Evolutionary conservation across 768 basidiomycete genomes (phyloP), one percentile per base, ranked within the genome.

Genomic region (Macrolepiota fuliginosa): DNA sequence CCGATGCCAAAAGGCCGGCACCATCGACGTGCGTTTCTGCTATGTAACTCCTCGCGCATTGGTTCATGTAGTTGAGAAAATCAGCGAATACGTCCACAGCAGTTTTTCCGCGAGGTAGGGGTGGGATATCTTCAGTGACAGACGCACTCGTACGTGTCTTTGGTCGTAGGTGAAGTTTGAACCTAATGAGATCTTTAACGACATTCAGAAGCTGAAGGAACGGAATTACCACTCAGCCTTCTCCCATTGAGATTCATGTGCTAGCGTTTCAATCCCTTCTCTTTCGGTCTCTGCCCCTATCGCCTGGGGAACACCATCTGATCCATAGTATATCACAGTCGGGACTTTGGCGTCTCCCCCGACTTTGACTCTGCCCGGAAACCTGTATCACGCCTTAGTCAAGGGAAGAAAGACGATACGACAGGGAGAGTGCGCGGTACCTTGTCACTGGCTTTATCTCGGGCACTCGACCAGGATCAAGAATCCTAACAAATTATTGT

Each of bases 41-140:
- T 46, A 87, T 83, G 58, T 79, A 86, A n/a, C 63, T 67, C 58
- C 70, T 73, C 1, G 78, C 75, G 54, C 82, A 82, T 1, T 70
- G 32, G 36, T 72, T 77, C 9, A 87, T 72, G 64, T 86, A 86
- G 29, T 54, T 63, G 63, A 85, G 66, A 56, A 82, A 85, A 66
- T 86, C 85, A 0, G 73, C 67, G 19, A 83, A 74, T 25, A 85
- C 67, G 11, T 81, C 72, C 0, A 77, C 57, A 3, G 75, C 74
- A 13, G 73, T 70, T 69, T 74, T 81, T 59, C 71, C 71, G 3
- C 63, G 58, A 1, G 83, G 84, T 37, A 85, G 74, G 0, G 77
- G 67, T 0, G 82, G 75, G 9, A 77, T 68, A 2, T 54, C 62
- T 19, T 62, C 50, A 0, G 62, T 61, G n/a, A 64, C 54, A 13